Base-by-base conservation (phyloP, 176 grass and related monocot species). In the Urochloa ruziziensis region DNA sequence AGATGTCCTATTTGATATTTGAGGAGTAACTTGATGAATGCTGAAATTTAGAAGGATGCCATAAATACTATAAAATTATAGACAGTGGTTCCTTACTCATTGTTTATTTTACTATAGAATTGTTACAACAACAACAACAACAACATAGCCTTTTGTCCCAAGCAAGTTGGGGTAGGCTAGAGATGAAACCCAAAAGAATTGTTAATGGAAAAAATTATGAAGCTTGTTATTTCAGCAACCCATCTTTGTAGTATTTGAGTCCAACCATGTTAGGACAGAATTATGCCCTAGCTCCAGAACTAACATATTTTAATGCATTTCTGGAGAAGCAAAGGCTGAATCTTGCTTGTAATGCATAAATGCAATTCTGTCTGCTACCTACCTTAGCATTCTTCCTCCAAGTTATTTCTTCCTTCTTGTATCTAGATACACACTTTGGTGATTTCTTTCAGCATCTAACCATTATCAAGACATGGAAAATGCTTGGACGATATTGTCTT, bases 41-140 rank as follows among this genome's bases (percentile, higher is more conserved):
- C 67, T 65, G 21, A 64, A 82, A 73, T 86, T 70, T 78, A 73
- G 65, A 42, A 78, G 64, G 8, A 63, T 37, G 13, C 27, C 5
- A 28, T 11, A 62, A 51, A 62, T 25, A 71, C 7, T 71, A 61
- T 35, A 2, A 15, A 16, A 65, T 75, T 40, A 53, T 65, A 42
- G 39, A 32, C 18, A 73, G 4, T 79, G 2, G 5, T 35, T 44
- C 12, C 19, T 70, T 70, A 59, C 16, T 63, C 16, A 24, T 61
- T 35, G 62, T 78, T 83, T 16, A 13, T 43, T 68, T 13, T 69
- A 68, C 11, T 52, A n/a, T 19, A n/a, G 42, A 42, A 3, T n/a
- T n/a, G n/a, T n/a, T n/a, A n/a, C n/a, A n/a, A n/a, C n/a, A n/a
- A n/a, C n/a, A n/a, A n/a, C n/a, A n/a, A n/a, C n/a, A n/a, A n/a